phyloP scores from a whole-genome alignment of 2,329 filamentous ascomycete genomes.

The Neocatenulostroma microsporum region DNA sequence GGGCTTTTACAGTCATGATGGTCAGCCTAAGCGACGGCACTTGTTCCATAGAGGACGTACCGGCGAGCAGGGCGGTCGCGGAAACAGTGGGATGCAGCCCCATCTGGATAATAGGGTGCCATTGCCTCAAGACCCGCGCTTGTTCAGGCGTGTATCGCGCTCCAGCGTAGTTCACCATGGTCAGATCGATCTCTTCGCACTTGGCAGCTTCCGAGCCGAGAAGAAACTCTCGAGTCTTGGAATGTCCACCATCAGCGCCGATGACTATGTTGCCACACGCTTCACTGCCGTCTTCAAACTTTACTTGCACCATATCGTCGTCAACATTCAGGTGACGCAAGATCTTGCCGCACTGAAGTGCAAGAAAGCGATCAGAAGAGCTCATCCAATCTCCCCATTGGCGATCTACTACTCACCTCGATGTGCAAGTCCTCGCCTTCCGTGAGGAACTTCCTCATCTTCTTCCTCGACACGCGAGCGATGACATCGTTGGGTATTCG shows the following conservation, averaged over 20 bases:
- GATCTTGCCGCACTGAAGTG: no score
- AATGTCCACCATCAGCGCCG: slow-evolving; percentile 37
- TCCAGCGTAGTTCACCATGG: slow-evolving; percentile 8
- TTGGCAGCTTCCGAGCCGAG: slow-evolving; percentile 4
- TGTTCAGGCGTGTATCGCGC: slow-evolving; percentile 6
- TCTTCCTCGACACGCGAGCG: slow-evolving; percentile 5
- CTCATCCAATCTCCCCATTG: no score
- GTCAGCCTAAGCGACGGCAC: no score
- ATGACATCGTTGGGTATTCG: slow-evolving; percentile 3
- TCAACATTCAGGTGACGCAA: no score
- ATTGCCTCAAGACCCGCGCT: not conserved
- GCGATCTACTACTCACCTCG: not conserved
- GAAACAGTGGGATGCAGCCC: not conserved
- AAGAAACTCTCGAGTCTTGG: slow-evolving; percentile 2
- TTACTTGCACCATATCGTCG: no score
- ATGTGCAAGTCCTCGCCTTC: slow-evolving; percentile 5
- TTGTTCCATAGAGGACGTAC: no score
- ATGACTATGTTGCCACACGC: slow-evolving; percentile 86
- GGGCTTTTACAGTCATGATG: no score
- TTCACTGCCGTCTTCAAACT: slow-evolving; percentile 35
- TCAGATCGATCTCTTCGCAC: slow-evolving; percentile 5
- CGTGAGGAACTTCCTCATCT: slow-evolving; percentile 7
- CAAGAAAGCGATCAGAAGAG: not conserved
- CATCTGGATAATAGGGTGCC: slow-evolving; percentile 4
- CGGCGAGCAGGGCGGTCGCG: not conserved